Percentiles rank a stretch among this genome's conserved stretches.
Evolutionary conservation across 805 yeast genomes (phyloP).

Genomic region (Zygotorulaspora danielsina): DNA sequence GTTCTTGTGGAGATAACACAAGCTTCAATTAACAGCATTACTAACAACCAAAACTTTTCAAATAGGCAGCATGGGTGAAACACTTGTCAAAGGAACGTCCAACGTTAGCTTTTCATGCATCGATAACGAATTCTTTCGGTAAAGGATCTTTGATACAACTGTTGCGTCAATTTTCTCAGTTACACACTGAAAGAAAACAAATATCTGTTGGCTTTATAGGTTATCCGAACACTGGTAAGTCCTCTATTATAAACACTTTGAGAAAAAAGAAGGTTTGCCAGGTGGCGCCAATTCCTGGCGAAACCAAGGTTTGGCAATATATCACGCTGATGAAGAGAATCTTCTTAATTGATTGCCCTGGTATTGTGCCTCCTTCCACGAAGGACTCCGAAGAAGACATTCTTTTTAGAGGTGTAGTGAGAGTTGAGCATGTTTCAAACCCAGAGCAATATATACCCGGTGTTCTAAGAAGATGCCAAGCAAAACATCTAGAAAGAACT

Average conservation of each 20-base stretch:
- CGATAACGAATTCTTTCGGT: slow-evolving; percentile 95
- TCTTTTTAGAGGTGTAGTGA: slow-evolving; percentile 91
- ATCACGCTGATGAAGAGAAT: slow-evolving; percentile 95
- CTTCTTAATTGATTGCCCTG: slow-evolving; percentile 96
- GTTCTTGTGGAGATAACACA: no score
- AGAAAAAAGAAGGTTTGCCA: slow-evolving; percentile 93
- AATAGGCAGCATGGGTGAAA: slow-evolving; percentile 97
- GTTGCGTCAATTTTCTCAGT: slow-evolving; percentile 83
- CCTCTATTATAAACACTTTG: slow-evolving; percentile 89
- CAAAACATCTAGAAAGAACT: slow-evolving; percentile 89
- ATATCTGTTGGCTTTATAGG: slow-evolving; percentile 97
- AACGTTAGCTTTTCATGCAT: slow-evolving; percentile 95
- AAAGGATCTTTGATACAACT: slow-evolving; percentile 93
- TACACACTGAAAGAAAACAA: slow-evolving; percentile 91
- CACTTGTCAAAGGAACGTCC: slow-evolving; percentile 88
- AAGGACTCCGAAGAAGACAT: slow-evolving; percentile 90
- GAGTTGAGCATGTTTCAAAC: slow-evolving; percentile 94
- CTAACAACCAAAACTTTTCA: slow-evolving; percentile 31
- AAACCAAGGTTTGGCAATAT: slow-evolving; percentile 98
- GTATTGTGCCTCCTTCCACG: slow-evolving; percentile 93
- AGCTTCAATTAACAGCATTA: slow-evolving; percentile 14
- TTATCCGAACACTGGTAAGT: slow-evolving; percentile 97
- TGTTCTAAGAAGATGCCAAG: slow-evolving; percentile 76
- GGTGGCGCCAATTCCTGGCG: slow-evolving; percentile 99
- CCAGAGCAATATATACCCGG: slow-evolving; percentile 96